Base-by-base conservation (phyloP, 768 basidiomycete genomes). In the Hysterangium stoloniferum region DNA sequence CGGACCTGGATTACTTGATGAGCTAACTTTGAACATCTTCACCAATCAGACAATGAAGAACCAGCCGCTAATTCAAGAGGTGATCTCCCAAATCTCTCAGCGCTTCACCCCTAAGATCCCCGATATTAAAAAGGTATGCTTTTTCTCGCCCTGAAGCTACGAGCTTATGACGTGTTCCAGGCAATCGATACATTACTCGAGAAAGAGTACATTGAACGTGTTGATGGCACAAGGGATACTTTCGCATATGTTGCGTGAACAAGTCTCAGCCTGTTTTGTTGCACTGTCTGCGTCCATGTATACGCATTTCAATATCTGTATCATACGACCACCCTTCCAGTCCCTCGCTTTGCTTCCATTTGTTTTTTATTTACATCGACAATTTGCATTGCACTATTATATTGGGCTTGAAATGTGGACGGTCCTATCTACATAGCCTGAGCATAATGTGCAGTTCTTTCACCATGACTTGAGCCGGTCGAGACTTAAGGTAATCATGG, bases 151-250 rank as follows among this genome's bases (percentile, higher is more conserved):
- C 33, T 17, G n/a, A 12, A 2, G n/a, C 22, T 17, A 13, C 17
- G 4, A 4, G 29, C 31, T 45, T 4, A 57, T 22, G 17, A 19
- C n/a, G 34, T 52, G 60, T 55, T 42, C 11, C 53, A 88, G 86
- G 88, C 90, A 3, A 95, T 97, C 53, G 92, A 95, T 62, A 82
- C 82, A 12, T 71, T 98, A 17, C 72, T 97, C 42, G 95, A 97
- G 71, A 95, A 95, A 70, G 95, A 99, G 65, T 99, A 97, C 65
- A 86, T 99, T 58, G 94, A 98, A 62, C 84, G 95, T 27, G 85
- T 91, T 12, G 90, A 92, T 19, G 88, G 84, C 9, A 82, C 84
- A n/a, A 84, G 86, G 62, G 92, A 95, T 67, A 86, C 86, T 31
- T 91, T 89, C 64, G 79, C 81, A 42, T 86, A 86, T 62, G 77